Percentiles rank a stretch among this genome's conserved stretches.
Conservation (phyloP, 1,284 basidiomycete genomes). For the Ceratobasidium sp. region DNA sequence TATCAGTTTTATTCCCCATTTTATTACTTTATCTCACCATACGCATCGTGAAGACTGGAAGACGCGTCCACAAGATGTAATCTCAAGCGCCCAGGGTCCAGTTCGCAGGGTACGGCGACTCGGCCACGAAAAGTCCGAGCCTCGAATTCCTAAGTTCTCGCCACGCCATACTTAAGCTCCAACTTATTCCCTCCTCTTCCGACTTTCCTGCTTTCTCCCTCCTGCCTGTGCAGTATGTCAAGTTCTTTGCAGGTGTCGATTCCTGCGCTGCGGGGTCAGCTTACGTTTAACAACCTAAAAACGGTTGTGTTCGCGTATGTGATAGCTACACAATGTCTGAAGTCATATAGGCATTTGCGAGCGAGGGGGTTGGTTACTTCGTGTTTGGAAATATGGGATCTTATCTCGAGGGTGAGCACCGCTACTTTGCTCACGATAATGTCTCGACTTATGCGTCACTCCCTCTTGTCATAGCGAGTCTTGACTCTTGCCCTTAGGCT, state of each 20-base stretch:
- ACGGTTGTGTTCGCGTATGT: slow-evolving; percentile 72
- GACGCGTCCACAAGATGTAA: slow-evolving; percentile 12
- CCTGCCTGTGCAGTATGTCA: not conserved
- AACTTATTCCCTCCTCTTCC: slow-evolving; percentile 5
- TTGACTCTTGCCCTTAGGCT: slow-evolving; percentile 72
- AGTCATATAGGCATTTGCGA: slow-evolving; percentile 73
- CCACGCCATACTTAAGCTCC: slow-evolving; percentile 1
- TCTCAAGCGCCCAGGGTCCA: slow-evolving; percentile 21
- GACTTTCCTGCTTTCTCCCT: not conserved
- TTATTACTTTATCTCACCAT: slow-evolving; percentile 46
- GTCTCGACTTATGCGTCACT: slow-evolving; percentile 21
- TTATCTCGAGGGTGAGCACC: slow-evolving; percentile 63
- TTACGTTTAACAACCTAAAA: slow-evolving; percentile 64
- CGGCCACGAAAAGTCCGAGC: slow-evolving; percentile 21
- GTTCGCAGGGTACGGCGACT: slow-evolving; percentile 7
- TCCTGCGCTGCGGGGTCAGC: slow-evolving; percentile 41
- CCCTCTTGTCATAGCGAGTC: slow-evolving; percentile 60
- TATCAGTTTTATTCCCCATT: not conserved
- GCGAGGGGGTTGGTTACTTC: slow-evolving; percentile 72
- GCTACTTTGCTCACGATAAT: no score
- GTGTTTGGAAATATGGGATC: slow-evolving; percentile 60
- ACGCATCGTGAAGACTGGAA: slow-evolving; percentile 46
- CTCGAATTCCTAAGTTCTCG: slow-evolving; percentile 14
- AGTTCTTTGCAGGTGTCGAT: slow-evolving; percentile 13
- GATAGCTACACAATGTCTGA: slow-evolving; percentile 57